Conservation (phyloP, 805 yeast species). For the Candida chilensis region DNA sequence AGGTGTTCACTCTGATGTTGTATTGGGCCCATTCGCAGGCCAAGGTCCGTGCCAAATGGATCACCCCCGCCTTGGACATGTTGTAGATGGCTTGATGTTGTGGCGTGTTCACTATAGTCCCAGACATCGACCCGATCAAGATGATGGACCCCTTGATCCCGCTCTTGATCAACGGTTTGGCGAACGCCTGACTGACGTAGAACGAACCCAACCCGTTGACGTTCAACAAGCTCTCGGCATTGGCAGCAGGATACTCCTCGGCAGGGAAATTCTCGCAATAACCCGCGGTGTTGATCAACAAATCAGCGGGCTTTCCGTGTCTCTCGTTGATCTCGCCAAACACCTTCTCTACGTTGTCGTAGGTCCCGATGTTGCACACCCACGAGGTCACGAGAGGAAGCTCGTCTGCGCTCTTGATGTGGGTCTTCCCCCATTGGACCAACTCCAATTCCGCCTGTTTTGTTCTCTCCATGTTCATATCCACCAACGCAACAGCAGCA, state of each 20-base stretch:
- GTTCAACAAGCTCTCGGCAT: slow-evolving; percentile 58
- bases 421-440: slow-evolving; percentile 35
- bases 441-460: slow-evolving; percentile 43
- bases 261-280: slow-evolving; percentile 78
- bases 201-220: slow-evolving; percentile 71
- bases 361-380: slow-evolving; percentile 68
- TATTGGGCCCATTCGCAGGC: slow-evolving; percentile 80
- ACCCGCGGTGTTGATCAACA: slow-evolving; percentile 76
- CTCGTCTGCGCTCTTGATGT: slow-evolving; percentile 11
- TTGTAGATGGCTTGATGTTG: slow-evolving; percentile 77
- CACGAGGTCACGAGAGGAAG: slow-evolving; percentile 45
- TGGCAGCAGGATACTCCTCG: slow-evolving; percentile 62
- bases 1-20: slow-evolving; percentile 67
- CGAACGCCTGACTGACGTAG: slow-evolving; percentile 67
- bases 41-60: slow-evolving; percentile 65
- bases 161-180: slow-evolving; percentile 52
- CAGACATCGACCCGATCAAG: slow-evolving; percentile 74
- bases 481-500: slow-evolving; percentile 66
- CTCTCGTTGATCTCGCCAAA: slow-evolving; percentile 45
- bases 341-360: slow-evolving; percentile 44
- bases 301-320: slow-evolving; percentile 53
- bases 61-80: slow-evolving; percentile 83
- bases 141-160: slow-evolving; percentile 53
- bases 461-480: slow-evolving; percentile 54
- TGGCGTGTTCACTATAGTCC: slow-evolving; percentile 68